Evolutionary conservation across 2,329 filamentous ascomycete species (phyloP), one percentile per base, ranked within the genome.

Genomic region (Alternaria rosae): DNA sequence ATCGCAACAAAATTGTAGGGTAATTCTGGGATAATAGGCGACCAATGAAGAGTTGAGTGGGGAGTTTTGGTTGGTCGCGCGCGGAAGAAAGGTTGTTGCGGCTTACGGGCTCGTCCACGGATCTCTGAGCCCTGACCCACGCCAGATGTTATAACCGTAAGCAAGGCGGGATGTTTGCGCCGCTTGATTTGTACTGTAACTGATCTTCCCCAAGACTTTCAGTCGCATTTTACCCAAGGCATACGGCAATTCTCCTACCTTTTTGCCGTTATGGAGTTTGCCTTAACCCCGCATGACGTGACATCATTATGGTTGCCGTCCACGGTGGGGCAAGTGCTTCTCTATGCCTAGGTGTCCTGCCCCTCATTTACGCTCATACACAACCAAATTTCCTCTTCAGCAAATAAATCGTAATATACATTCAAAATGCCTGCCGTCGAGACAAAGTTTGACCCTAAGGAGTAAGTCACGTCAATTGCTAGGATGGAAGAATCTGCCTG

Each of bases 371-470:
- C 57, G 25, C 20, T 26, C 17, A 15, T 32, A 8, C 28, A 15
- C 54, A 42, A 32, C 26, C 25, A 17, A 45, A 38, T 11, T n/a
- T 32, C 41, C 42, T 43, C 17, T 21, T 56, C n/a, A 45, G 28
- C 38, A 20, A 1, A 26, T 5, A 54, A 32, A 35, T 32, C 35
- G n/a, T 42, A 17, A 38, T 48, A 48, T 8, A 21, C 30, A 59
- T 11, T 55, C 70, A 72, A 57, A 30, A 78, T 78, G 76, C 66
- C 74, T 64, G 73, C 74, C 45, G 78, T 84, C 60, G 80, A 83
- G 70, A 80, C 80, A 66, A 82, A 80, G 69, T 85, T 81, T 69
- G 80, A 84, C 60, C 82, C 83, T 60, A 83, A 85, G 76, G 81
- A 51, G 47, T 51, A 21, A 51, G 47, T 51, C 47, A 38, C n/a